Base-by-base conservation (phyloP, 2,329 filamentous ascomycete species). In the Diaporthe ampelina region DNA sequence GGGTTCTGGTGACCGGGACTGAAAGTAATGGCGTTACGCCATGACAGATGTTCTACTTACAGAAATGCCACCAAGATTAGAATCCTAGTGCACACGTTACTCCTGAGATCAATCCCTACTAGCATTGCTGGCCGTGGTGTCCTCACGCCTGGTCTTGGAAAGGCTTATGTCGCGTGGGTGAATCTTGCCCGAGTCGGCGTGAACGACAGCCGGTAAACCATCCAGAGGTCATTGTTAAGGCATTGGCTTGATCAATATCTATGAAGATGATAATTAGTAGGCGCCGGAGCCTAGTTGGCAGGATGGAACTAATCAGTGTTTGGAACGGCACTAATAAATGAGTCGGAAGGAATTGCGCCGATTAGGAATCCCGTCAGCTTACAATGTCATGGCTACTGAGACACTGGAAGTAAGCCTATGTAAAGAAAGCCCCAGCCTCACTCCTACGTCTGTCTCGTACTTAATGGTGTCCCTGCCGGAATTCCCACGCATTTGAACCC, bases 281-380 rank as follows among this genome's bases (percentile, higher is more conserved):
- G 11, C 37, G 13, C 15, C 37, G 3, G 37, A 40, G 37, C 13
- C 37, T 13, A 13, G 8, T 13, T 11, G 37, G 13, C 13, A 40
- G 11, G 13, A 13, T 13, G 37, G 11, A 13, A 13, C 37, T 13
- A 40, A 11, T 4, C 2, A 40, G 37, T 40, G 37, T 11, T 13
- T 48, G 24, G 21, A 19, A n/a, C 19, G 13, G 63, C 63, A 37
- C 29, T 52, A 67, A 19, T 52, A 67, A 19, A 37, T 15, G 29
- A 26, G 63, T 67, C 68, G 68, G 68, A 50, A 32, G 26, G n/a
- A 50, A 29, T 71, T 57, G 19, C 37, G 26, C 68, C 68, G 68
- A 59, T 71, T 52, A 71, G 69, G 40, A 52, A 15, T 52, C 32
- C 19, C 26, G 54, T 61, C 69, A 71, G 69, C 69, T 71, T 71